phyloP scores from a whole-genome alignment of 1,284 basidiomycete genomes.

The Cutaneotrichosporon sp. region DNA sequence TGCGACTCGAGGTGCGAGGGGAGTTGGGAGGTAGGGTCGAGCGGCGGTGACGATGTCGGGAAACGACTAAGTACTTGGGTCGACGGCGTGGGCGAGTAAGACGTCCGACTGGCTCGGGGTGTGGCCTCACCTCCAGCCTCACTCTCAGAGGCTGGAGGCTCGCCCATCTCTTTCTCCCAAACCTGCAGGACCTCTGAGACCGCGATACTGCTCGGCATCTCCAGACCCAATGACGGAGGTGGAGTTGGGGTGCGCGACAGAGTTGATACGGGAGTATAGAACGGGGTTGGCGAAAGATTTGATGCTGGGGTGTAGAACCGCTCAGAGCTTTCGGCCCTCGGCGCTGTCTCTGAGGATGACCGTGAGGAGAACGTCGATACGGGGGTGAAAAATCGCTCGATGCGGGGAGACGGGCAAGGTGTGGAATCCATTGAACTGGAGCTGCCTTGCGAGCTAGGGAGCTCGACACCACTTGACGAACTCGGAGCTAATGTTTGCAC shows the following conservation, averaged over 20 bases:
- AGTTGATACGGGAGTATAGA: neutral
- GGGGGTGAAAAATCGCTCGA: neutral
- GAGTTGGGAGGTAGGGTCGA: neutral
- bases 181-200: neutral
- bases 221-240: neutral
- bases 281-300: no score
- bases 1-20: neutral
- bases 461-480: no score
- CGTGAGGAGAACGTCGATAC: neutral
- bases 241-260: neutral
- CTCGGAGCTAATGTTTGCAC: no score
- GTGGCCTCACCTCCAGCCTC: neutral
- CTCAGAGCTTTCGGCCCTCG: no score
- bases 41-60: neutral
- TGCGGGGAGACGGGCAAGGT: neutral
- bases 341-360: neutral
- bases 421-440: neutral
- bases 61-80: neutral
- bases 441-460: neutral
- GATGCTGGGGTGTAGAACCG: neutral
- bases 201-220: conserved; percentile 4
- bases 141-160: neutral
- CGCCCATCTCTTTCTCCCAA: neutral
- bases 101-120: neutral
- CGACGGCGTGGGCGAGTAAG: neutral